Base-by-base conservation (phyloP, 2,329 filamentous ascomycete species). In the Curvularia lunata region DNA sequence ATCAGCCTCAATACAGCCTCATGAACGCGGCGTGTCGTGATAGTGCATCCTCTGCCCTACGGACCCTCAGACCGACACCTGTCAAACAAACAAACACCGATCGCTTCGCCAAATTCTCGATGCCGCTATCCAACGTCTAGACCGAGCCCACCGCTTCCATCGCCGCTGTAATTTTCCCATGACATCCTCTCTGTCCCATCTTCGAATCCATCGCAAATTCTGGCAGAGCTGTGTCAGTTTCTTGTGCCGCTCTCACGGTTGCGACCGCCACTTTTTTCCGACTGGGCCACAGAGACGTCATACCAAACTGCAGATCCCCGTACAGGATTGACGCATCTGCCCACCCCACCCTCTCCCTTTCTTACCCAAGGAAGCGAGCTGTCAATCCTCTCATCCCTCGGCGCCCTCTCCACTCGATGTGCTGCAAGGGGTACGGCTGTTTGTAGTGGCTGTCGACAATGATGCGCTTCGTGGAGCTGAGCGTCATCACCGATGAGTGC, bases 221-320 rank as follows among this genome's bases (percentile, higher is more conserved):
- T 32, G 30, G 5, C 48, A 27, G 38, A n/a, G 27, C 32, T n/a
- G 46, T 38, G 8, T 43, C 40, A 34, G 32, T 40, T 50, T 19
- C 28, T 18, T 30, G 38, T 43, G 13, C 10, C 13, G 37, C 25
- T 37, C 38, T 18, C n/a, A n/a, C n/a, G n/a, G n/a, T n/a, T 46
- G 42, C 32, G 32, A 54, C 51, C 28, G 42, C 47, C 60, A 56
- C 45, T 48, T 49, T 42, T 32, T 52, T 43, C 23, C 48, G 27
- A 43, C 21, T 30, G 55, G 55, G 54, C 52, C 53, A 21, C 30
- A 28, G 28, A 40, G 30, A 48, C 59, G 50, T 57, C 56, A 54
- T 65, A 58, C 37, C 54, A 65, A 59, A 54, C 52, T 57, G 58
- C 51, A 59, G 62, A 66, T 65, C 64, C 25, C 16, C 54, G 56